Percentiles rank a stretch among this genome's conserved stretches.
Conservation (phyloP, 495 filamentous ascomycete genomes). For the Pyrenula massariospora region DNA sequence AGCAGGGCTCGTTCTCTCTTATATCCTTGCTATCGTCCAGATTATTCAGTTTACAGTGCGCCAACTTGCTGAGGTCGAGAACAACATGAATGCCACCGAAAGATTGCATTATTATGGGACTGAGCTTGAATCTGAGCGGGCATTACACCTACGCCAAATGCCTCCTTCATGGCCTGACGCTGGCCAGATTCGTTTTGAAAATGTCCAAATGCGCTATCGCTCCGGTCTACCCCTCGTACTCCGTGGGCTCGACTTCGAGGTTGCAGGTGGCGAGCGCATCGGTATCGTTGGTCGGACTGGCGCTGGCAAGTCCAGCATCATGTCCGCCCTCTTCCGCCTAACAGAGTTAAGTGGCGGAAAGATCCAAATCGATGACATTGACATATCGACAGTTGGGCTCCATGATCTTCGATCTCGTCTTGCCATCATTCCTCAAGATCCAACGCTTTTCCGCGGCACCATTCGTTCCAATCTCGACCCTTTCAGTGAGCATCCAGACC, state of each 20-base stretch:
- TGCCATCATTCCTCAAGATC: slow-evolving; percentile 94
- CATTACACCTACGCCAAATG: slow-evolving; percentile 56
- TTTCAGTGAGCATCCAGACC: slow-evolving; percentile 76
- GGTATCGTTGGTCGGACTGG: slow-evolving; percentile 91
- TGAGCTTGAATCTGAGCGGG: slow-evolving; percentile 77
- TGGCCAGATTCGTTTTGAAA: slow-evolving; percentile 73
- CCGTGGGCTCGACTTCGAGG: slow-evolving; percentile 61
- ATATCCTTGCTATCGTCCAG: slow-evolving; percentile 88
- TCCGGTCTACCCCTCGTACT: slow-evolving; percentile 73
- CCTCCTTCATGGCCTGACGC: slow-evolving; percentile 67
- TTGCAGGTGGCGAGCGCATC: slow-evolving; percentile 77
- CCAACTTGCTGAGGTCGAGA: slow-evolving; percentile 92
- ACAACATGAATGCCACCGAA: slow-evolving; percentile 94
- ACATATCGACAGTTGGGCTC: slow-evolving; percentile 76
- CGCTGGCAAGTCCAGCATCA: slow-evolving; percentile 90
- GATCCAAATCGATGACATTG: slow-evolving; percentile 82
- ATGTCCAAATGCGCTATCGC: slow-evolving; percentile 88
- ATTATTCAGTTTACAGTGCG: slow-evolving; percentile 93
- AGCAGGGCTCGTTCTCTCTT: slow-evolving; percentile 77
- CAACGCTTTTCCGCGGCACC: slow-evolving; percentile 86
- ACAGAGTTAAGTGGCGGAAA: slow-evolving; percentile 73
- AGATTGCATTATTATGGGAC: slow-evolving; percentile 88
- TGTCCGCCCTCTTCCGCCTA: slow-evolving; percentile 84
- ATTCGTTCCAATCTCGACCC: slow-evolving; percentile 87
- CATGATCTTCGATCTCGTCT: slow-evolving; percentile 78